phyloP scores from a whole-genome alignment of 2,329 filamentous ascomycete genomes.

The Exutisphaerella laricina region DNA sequence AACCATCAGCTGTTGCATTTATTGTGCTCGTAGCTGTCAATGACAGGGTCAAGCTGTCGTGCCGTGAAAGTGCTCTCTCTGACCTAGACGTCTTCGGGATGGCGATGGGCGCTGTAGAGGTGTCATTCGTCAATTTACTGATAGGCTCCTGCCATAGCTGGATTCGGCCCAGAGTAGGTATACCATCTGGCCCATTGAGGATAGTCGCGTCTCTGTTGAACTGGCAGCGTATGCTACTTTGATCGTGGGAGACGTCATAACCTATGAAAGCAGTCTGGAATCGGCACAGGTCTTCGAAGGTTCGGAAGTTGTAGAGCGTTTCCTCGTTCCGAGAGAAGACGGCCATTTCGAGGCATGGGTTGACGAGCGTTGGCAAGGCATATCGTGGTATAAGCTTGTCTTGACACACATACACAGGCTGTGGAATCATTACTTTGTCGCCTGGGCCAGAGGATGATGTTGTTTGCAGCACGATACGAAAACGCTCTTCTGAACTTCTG shows the following conservation, averaged over 20 bases:
- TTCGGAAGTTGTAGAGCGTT: conserved; percentile 16
- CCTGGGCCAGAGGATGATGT: conserved; percentile 9
- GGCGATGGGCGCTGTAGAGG: background rate
- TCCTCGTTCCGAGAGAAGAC: conserved; percentile 22
- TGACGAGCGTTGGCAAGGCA: conserved; percentile 15
- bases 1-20: conserved; percentile 10
- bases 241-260: conserved; percentile 22
- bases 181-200: background rate
- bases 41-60: conserved; percentile 10
- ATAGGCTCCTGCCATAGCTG: conserved; percentile 22
- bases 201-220: conserved; percentile 13
- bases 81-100: conserved; percentile 1
- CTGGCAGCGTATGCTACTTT: conserved; percentile 13
- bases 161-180: conserved; percentile 8
- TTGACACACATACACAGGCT: conserved; percentile 11
- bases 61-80: conserved; percentile 6
- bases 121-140: background rate
- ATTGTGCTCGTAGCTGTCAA: conserved; percentile 14
- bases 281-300: conserved; percentile 12
- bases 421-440: conserved; percentile 13
- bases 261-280: conserved; percentile 23
- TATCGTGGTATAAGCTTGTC: conserved; percentile 21
- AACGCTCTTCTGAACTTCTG: conserved; percentile 16
- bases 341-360: conserved; percentile 16
- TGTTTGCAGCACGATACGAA: conserved; percentile 20